Evolutionary conservation across 2,329 filamentous ascomycete species (phyloP), one percentile per base, ranked within the genome.

Genomic region (Phoma herbarum): DNA sequence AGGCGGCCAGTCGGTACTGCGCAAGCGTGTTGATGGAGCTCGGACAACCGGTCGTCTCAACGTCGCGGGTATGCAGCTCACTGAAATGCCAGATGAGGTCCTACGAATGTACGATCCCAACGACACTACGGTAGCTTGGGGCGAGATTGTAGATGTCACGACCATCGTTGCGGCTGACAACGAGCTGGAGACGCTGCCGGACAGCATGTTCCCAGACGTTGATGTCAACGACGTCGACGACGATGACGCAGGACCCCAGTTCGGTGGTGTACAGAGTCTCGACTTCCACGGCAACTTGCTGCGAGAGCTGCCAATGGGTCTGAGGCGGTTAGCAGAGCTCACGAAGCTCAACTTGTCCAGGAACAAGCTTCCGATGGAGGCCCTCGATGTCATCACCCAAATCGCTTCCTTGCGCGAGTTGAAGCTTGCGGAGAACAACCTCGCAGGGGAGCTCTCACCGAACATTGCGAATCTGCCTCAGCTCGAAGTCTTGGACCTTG

Each of bases 151-250:
- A 11, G 94, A 98, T 72, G 79, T 98, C 44, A 90, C 89, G 0
- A 88, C 90, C 60, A 88, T 98, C 48, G 86, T 95, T 63, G 93
- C 91, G 6, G 93, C 94, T 9, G 93, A 97, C 71, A 98, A 99
- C 70, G 91, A 97, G 70, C 77, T 99, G 46, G 87, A 91, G 68
- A 81, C 82, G 29, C 82, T 98, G 31, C 85, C 87, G 2, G 91
- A 95, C 18, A 80, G 82, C 2, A 81, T 93, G 18, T 97, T 98
- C 67, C 93, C 94, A 0, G 93, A 97, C 67, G 77, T 83, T 20
- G 75, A 79, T 23, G 53, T 74, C 5, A 78, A 84, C 39, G 81
- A 85, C 18, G 75, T 87, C 37, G 83, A 86, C 8, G 84, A 88
- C 28, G 88, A 90, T 37, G 82, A 83, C 4, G 82, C 83, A 57